phyloP scores from a whole-genome alignment of 331 rosid genomes.

The Arachis monticola region DNA sequence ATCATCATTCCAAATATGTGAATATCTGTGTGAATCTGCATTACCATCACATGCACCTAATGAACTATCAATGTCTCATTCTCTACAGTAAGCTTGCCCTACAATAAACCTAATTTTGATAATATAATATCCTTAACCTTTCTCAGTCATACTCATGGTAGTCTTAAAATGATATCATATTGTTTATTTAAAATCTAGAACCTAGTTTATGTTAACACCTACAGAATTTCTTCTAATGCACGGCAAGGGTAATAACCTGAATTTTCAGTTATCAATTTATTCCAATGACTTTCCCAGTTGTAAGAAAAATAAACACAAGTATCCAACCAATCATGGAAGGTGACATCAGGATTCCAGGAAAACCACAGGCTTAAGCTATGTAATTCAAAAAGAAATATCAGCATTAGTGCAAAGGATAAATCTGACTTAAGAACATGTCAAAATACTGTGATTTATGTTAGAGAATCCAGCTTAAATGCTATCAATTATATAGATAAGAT shows the following conservation, averaged over 20 bases:
- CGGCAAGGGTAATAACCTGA: background rate
- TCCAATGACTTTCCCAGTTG: background rate
- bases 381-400: background rate
- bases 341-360: background rate
- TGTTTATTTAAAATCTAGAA: too few species aligned
- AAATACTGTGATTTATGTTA: background rate
- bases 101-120: too few species aligned
- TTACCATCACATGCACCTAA: too few species aligned
- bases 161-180: too few species aligned
- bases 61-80: too few species aligned
- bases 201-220: background rate
- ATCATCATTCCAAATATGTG: too few species aligned
- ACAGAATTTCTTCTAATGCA: background rate
- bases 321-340: background rate
- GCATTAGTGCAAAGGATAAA: background rate
- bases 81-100: too few species aligned
- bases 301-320: too few species aligned
- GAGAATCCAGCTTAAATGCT: background rate
- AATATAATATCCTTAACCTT: too few species aligned
- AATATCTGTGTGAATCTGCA: too few species aligned
- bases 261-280: background rate
- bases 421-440: background rate
- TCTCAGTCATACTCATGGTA: too few species aligned
- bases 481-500: background rate
- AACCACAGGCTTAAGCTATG: conserved; percentile 1